A percentile compares a stretch with the other conserved stretches of the same genome.
Conservation (phyloP, 352 stramenopile species). For the Phytophthora macrochlamydospora region DNA sequence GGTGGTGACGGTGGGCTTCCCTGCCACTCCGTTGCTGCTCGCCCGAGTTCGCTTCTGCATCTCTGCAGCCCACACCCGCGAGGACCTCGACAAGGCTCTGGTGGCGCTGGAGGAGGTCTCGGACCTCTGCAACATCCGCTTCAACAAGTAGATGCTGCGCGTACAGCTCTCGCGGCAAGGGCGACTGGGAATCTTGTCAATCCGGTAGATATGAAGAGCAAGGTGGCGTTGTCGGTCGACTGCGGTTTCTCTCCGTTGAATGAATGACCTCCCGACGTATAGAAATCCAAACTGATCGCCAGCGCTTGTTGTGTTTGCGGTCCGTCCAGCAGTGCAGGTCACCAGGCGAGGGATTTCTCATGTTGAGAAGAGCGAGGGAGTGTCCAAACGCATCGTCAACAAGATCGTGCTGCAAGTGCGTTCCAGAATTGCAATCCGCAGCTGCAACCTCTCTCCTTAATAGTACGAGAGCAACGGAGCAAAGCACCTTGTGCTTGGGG, state of each 20-base stretch:
- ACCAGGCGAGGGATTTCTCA: neutral
- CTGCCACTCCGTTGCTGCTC: conserved; percentile 94
- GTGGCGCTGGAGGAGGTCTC: conserved; percentile 93
- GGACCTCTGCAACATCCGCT: conserved; percentile 76
- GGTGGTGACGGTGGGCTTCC: conserved; percentile 98
- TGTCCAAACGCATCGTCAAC: no score
- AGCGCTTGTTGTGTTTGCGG: no score
- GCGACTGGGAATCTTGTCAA: no score
- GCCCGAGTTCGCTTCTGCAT: conserved; percentile 97
- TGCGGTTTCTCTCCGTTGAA: conserved; percentile 6
- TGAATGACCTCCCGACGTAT: conserved; percentile 9
- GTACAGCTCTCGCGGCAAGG: neutral
- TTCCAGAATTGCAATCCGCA: no score
- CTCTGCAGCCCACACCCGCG: conserved; percentile 93
- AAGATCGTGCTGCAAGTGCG: no score
- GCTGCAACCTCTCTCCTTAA: no score
- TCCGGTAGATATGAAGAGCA: conserved; percentile 2
- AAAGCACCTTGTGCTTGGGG: no score
- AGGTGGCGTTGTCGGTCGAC: neutral
- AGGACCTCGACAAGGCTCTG: conserved; percentile 93
- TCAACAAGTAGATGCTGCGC: conserved; percentile 35
- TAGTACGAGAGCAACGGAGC: no score
- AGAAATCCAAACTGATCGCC: conserved; percentile 12
- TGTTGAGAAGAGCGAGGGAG: neutral
- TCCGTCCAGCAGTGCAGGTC: no score